Conservation (phyloP, 1,284 basidiomycete species). For the Ustilago curta region DNA sequence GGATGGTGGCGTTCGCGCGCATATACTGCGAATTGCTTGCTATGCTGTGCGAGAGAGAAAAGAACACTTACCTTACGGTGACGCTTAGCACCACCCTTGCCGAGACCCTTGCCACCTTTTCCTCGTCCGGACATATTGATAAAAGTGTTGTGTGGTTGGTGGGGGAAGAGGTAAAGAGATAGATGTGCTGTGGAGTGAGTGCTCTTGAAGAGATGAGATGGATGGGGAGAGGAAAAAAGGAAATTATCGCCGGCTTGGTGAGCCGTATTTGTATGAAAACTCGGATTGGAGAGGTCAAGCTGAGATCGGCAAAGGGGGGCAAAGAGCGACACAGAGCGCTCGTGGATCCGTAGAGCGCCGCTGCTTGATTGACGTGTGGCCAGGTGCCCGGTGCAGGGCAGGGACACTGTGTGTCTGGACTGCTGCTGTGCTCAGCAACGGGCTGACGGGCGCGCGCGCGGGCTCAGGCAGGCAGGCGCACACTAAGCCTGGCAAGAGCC, state of each 20-base stretch:
- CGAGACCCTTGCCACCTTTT: slow-evolving; percentile 70
- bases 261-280: slow-evolving; percentile 51
- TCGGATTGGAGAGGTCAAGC: slow-evolving; percentile 31
- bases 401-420: not conserved
- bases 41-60: not conserved
- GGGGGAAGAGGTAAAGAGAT: slow-evolving; percentile 26
- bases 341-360: slow-evolving; percentile 2
- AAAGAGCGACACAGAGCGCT: not conserved
- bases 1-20: not conserved
- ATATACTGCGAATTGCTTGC: not conserved
- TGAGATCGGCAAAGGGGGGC: slow-evolving; percentile 29
- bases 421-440: not conserved
- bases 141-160: slow-evolving; percentile 34
- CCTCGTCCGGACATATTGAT: slow-evolving; percentile 67
- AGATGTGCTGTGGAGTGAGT: slow-evolving; percentile 24
- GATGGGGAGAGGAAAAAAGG: slow-evolving; percentile 39
- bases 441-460: not conserved
- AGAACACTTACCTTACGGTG: slow-evolving; percentile 67
- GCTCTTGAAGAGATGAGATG: slow-evolving; percentile 47
- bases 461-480: too few species aligned
- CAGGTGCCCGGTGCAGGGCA: not conserved
- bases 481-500: not conserved
- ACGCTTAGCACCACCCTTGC: slow-evolving; percentile 70
- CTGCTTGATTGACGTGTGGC: slow-evolving; percentile 7
- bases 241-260: slow-evolving; percentile 36